These are phyloP conservation scores for Oryza nivara DNA, from an alignment of 176 grass and related monocot genomes.

Conservation along the genomic window DNA sequence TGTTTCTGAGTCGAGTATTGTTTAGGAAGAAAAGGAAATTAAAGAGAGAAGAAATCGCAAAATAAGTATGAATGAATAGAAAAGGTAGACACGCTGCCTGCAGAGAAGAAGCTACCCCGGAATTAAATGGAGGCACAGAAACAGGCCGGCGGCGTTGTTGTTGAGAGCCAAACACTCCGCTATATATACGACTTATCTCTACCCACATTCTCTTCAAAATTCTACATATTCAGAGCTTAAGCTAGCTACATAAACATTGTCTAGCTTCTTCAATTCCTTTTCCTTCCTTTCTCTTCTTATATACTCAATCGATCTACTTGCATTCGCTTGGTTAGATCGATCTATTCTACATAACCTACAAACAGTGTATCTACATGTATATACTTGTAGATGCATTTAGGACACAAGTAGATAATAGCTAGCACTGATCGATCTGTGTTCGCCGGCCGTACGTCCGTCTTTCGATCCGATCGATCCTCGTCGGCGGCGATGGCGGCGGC, in stretches of 20 bases:
- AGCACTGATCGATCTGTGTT: neutral
- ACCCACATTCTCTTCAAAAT: neutral
- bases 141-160: neutral
- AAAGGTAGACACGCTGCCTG: neutral
- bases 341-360: neutral
- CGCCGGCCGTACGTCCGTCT: neutral
- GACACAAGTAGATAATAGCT: neutral
- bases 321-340: neutral
- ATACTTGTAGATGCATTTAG: neutral
- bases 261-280: neutral
- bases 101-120: neutral
- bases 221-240: neutral
- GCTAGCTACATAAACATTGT: neutral
- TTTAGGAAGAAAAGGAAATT: neutral
- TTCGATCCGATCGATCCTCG: neutral
- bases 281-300: neutral
- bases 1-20: neutral
- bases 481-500: slow-evolving; percentile 26
- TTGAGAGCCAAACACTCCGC: neutral
- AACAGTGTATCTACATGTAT: neutral
- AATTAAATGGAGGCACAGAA: neutral
- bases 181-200: neutral
- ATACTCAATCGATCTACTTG: neutral
- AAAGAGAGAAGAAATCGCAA: neutral
- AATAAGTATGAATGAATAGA: neutral